Evolutionary conservation across 2,329 filamentous ascomycete genomes (phyloP).

Genomic region (Colletotrichum lupini): DNA sequence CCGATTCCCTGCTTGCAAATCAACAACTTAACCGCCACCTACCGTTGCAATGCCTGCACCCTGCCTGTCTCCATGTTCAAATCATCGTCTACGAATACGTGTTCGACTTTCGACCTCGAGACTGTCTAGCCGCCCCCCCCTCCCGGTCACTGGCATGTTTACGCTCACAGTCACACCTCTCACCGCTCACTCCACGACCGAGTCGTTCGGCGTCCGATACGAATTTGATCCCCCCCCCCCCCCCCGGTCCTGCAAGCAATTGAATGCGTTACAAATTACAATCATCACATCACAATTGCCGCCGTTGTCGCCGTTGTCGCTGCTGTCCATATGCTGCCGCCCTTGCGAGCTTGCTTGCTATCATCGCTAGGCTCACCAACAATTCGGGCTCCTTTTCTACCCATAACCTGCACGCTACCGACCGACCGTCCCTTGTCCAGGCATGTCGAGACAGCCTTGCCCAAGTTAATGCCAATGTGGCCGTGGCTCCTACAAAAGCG

Average conservation of each 20-base stretch:
- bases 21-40: constrained; percentile 12
- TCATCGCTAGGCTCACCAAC: not conserved
- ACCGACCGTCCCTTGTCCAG: not conserved
- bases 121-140: not conserved
- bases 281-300: not conserved
- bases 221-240: not conserved
- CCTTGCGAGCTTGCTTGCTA: not conserved
- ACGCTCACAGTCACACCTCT: not conserved
- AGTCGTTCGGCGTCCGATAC: constrained; percentile 27
- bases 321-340: too few relatives aligned
- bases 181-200: constrained; percentile 25
- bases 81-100: not conserved
- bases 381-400: not conserved
- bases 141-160: constrained; percentile 3
- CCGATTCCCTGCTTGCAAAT: not conserved
- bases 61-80: not conserved
- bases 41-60: constrained; percentile 1
- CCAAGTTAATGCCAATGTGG: constrained; percentile 2
- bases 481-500: not conserved
- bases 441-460: not conserved
- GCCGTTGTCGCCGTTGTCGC: not conserved
- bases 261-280: not conserved
- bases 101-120: not conserved
- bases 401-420: not conserved
- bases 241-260: constrained; percentile 12